A percentile compares a stretch with the other conserved stretches of the same genome.
These are phyloP conservation scores for Camellia oleifera DNA, from an alignment of 179 eudicot species.

Conservation along the genomic window DNA sequence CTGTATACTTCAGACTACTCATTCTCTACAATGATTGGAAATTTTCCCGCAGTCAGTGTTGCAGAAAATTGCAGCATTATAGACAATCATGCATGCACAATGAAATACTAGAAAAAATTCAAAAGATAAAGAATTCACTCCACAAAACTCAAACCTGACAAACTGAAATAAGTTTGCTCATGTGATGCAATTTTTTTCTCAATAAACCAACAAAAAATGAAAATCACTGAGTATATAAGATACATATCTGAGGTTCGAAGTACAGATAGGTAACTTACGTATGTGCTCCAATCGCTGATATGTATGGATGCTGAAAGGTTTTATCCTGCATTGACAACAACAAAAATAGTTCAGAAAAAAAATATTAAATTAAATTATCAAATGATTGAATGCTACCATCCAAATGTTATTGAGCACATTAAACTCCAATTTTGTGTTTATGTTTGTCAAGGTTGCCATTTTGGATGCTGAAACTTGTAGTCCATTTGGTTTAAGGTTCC, in stretches of 20 bases:
- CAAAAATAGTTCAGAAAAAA: no score
- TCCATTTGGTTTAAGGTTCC: neutral
- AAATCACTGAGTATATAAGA: neutral
- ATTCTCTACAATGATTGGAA: neutral
- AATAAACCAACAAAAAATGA: neutral
- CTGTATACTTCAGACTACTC: no score
- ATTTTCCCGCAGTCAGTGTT: neutral
- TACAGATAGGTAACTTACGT: slow-evolving; percentile 55
- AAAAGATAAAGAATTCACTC: neutral
- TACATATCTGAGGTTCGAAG: neutral
- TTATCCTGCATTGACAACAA: slow-evolving; percentile 58
- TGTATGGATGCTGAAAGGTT: slow-evolving; percentile 79
- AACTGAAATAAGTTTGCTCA: neutral
- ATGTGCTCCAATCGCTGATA: slow-evolving; percentile 81
- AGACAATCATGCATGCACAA: neutral
- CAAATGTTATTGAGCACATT: neutral
- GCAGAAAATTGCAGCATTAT: neutral
- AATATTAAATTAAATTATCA: no score
- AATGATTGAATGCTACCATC: neutral
- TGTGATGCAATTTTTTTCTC: neutral
- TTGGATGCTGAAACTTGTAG: neutral
- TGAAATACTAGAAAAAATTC: neutral
- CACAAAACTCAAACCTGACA: neutral
- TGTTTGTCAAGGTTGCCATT: neutral
- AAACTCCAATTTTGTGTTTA: neutral